Conservation (phyloP, 2,329 filamentous ascomycete species). For the Aspergillus fischeri region DNA sequence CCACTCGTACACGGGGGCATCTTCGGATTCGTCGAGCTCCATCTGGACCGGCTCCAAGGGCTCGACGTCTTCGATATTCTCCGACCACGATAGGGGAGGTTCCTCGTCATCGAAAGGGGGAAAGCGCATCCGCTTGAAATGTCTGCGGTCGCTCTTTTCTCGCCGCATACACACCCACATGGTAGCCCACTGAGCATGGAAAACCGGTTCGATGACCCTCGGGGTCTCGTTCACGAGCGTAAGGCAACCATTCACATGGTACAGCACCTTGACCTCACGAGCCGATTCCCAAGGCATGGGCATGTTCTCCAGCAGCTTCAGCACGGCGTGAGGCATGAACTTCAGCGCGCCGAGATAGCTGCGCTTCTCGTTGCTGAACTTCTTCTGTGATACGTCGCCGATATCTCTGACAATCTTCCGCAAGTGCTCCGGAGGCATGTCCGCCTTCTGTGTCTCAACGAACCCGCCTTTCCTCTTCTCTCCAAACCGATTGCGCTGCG, state of each 20-base stretch:
- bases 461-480: constrained; percentile 97
- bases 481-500: constrained; percentile 85
- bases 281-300: constrained; percentile 99
- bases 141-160: constrained; percentile 89
- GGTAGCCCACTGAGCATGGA: constrained; percentile 97
- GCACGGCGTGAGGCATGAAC: constrained; percentile 97
- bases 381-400: constrained; percentile 98
- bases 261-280: constrained; percentile 93
- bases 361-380: constrained; percentile 97
- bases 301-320: constrained; percentile 98
- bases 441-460: constrained; percentile 95
- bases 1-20: constrained; percentile 89
- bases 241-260: constrained; percentile 96
- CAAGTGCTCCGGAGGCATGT: constrained; percentile 97
- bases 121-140: constrained; percentile 99
- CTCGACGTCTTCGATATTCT: constrained; percentile 98
- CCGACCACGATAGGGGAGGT: constrained; percentile 93
- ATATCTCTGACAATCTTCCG: constrained; percentile 98
- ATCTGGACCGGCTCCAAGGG: constrained; percentile 97
- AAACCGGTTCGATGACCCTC: constrained; percentile 94
- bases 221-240: constrained; percentile 96
- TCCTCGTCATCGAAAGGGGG: constrained; percentile 98
- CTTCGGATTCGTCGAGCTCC: constrained; percentile 93
- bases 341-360: constrained; percentile 96
- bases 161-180: constrained; percentile 99